Evolutionary conservation across 225 moss, liverwort and hornwort species (phyloP).

Genomic region (Sphagnum tenellum): DNA sequence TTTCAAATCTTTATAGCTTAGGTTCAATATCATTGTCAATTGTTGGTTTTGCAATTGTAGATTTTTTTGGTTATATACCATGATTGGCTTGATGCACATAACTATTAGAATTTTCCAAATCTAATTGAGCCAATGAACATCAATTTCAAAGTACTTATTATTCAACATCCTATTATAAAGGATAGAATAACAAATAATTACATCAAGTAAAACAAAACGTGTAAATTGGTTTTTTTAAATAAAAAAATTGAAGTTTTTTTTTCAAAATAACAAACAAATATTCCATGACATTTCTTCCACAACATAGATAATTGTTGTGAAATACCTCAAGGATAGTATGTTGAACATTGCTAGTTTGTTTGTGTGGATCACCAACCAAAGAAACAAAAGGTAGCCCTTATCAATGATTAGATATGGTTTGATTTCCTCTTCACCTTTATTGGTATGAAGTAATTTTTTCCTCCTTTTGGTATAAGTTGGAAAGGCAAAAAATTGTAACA

Average conservation of each 20-base stretch:
- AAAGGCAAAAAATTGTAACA: neutral
- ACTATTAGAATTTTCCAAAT: too few relatives aligned
- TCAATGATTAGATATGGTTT: neutral
- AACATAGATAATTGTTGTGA: neutral
- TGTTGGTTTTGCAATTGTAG: too few relatives aligned
- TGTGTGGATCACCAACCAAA: neutral
- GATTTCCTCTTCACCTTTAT: neutral
- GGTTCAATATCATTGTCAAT: too few relatives aligned
- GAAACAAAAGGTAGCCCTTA: neutral
- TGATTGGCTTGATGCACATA: too few relatives aligned
- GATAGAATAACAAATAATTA: neutral
- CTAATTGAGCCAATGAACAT: too few relatives aligned
- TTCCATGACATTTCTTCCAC: neutral
- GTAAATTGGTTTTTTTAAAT: neutral
- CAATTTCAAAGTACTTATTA: too few relatives aligned
- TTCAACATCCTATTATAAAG: too few relatives aligned
- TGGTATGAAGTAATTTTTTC: neutral
- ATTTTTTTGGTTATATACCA: too few relatives aligned
- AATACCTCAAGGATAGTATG: neutral
- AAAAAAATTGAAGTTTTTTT: neutral
- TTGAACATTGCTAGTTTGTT: neutral
- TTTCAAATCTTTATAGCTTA: too few relatives aligned
- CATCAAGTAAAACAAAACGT: neutral
- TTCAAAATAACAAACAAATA: neutral
- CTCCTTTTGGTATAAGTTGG: neutral